Conservation (phyloP, 495 filamentous ascomycete genomes). For the Talaromyces ruber region DNA sequence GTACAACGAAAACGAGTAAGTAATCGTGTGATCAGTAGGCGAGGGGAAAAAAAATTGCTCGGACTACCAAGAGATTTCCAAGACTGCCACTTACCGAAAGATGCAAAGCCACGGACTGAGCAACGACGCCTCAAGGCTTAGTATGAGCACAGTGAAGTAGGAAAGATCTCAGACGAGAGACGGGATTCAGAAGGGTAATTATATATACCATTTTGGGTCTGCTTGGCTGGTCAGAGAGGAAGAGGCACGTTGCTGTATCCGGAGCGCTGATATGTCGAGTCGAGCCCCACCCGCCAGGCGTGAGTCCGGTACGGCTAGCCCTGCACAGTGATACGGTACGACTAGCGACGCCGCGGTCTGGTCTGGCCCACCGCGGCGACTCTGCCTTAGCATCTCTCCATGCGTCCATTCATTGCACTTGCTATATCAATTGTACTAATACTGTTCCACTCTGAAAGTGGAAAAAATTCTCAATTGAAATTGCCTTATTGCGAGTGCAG, state of each 20-base stretch:
- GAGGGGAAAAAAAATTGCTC: background rate
- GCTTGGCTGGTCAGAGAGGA: background rate
- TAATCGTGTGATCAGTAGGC: background rate
- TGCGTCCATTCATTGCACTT: background rate
- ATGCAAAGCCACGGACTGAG: background rate
- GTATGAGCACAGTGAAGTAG: background rate
- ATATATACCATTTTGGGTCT: background rate
- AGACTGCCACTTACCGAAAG: background rate
- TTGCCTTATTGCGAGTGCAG: too few species aligned
- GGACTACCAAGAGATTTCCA: background rate
- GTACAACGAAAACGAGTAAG: background rate
- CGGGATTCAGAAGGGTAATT: background rate
- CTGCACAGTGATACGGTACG: background rate
- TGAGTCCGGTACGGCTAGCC: background rate
- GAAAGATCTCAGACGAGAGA: background rate
- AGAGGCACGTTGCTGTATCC: background rate
- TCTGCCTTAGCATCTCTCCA: background rate
- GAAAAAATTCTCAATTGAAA: too few species aligned
- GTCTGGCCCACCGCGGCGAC: background rate
- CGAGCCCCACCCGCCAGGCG: background rate
- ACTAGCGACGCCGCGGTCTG: background rate
- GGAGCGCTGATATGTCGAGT: constrained; percentile 1
- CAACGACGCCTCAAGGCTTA: background rate
- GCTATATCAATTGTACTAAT: too few species aligned
- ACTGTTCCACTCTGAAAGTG: too few species aligned